A percentile compares a stretch with the other conserved stretches of the same genome.
phyloP scores from a whole-genome alignment of 495 filamentous ascomycete genomes.

The Cryomyces minteri region DNA sequence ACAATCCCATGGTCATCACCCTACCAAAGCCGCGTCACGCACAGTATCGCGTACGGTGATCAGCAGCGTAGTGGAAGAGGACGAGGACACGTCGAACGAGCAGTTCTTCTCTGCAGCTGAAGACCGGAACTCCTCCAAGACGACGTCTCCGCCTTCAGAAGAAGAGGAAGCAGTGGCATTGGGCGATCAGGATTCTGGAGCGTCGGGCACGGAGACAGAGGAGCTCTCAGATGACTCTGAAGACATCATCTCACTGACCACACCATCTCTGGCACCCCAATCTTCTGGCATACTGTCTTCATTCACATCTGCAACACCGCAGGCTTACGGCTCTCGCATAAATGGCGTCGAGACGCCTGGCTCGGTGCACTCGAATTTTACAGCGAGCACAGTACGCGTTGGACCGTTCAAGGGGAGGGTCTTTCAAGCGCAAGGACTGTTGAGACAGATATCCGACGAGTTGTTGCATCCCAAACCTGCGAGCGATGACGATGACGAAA shows the following conservation, averaged over 20 bases:
- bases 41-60: slow-evolving; percentile 23
- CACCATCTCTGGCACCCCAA: slow-evolving; percentile 54
- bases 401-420: slow-evolving; percentile 31
- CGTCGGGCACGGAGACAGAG: slow-evolving; percentile 16
- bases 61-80: slow-evolving; percentile 49
- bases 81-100: slow-evolving; percentile 65
- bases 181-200: slow-evolving; percentile 18
- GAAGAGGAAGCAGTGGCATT: slow-evolving; percentile 15
- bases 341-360: slow-evolving; percentile 61
- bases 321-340: slow-evolving; percentile 37
- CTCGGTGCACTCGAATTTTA: slow-evolving; percentile 72
- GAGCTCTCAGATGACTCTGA: slow-evolving; percentile 23
- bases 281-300: slow-evolving; percentile 50
- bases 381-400: slow-evolving; percentile 55
- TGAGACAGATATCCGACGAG: slow-evolving; percentile 52
- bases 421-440: slow-evolving; percentile 66
- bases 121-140: slow-evolving; percentile 43
- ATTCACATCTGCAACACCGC: slow-evolving; percentile 51
- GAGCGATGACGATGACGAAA: slow-evolving; percentile 73
- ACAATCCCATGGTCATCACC: slow-evolving; percentile 28
- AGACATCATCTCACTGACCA: slow-evolving; percentile 52
- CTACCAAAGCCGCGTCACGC: slow-evolving; percentile 21
- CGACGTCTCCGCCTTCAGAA: slow-evolving; percentile 32
- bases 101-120: slow-evolving; percentile 79
- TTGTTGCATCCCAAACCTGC: slow-evolving; percentile 68